Evolutionary conservation across 805 yeast genomes (phyloP).

Genomic region (Martiniozyma abietophila): DNA sequence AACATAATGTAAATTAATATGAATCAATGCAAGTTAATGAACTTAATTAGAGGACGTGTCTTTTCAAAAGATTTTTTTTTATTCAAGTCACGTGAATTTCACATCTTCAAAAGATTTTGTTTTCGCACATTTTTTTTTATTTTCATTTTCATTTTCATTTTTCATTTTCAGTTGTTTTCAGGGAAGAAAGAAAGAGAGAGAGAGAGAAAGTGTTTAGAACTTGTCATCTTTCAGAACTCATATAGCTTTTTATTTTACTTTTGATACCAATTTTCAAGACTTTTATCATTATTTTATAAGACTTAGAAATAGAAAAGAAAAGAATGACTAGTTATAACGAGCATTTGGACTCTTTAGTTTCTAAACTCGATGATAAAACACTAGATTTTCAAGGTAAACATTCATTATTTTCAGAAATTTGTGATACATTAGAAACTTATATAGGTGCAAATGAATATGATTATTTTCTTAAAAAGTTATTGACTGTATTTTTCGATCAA

Average conservation of each 20-base stretch:
- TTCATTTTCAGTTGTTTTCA: neutral
- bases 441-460: constrained; percentile 77
- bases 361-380: constrained; percentile 46
- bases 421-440: constrained; percentile 80
- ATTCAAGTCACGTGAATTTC: constrained; percentile 22
- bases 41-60: too few relatives aligned
- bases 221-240: too few relatives aligned
- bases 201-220: neutral
- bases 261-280: neutral
- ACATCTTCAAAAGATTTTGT: constrained; percentile 16
- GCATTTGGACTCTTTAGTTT: constrained; percentile 61
- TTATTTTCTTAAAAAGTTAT: constrained; percentile 54
- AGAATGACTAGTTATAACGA: constrained; percentile 29
- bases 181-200: neutral
- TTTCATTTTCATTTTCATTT: neutral
- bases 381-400: constrained; percentile 54
- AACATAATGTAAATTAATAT: too few relatives aligned
- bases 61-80: too few relatives aligned
- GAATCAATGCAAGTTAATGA: too few relatives aligned
- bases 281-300: neutral
- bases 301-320: too few relatives aligned
- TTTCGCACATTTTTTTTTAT: constrained; percentile 17
- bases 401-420: constrained; percentile 66
- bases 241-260: neutral
- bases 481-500: constrained; percentile 61